Evolutionary conservation across 2,329 filamentous ascomycete species (phyloP), one percentile per base, ranked within the genome.

Genomic region (Botrytis elliptica): DNA sequence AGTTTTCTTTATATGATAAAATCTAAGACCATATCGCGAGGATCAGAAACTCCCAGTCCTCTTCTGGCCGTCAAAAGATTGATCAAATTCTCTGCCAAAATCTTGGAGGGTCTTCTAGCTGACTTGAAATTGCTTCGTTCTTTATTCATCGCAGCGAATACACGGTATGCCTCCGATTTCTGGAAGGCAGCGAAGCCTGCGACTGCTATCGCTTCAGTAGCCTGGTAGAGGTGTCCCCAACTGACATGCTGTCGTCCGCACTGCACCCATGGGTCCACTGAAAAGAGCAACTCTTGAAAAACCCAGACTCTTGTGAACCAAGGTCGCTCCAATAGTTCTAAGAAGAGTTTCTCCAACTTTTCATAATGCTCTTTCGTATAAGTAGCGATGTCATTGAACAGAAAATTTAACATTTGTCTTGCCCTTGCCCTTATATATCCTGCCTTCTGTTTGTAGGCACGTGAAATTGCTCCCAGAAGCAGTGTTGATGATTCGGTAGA

Each of bases 101-200:
- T 44, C 0, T 25, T 22, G 20, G 46, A 22, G 9, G 10, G 20
- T 1, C 36, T 40, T 36, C 22, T 66, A 20, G 12, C 22, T 3
- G 1, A 8, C 22, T 29, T 29, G 44, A 46, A 46, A 29, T 25
- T 20, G 0, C n/a, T 25, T 40, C 38, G 12, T 1, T 9, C 33
- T 29, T 46, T 2, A 2, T 44, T 6, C 14, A 49, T 49, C 16
- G 4, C 40, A 22, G 5, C 40, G 5, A 66, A 49, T 33, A 16
- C 10, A 36, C 33, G 3, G 4, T 29, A 29, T 0, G 16, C 3
- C 3, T 29, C 40, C 9, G 10, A 6, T 49, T 0, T 1, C 16
- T 22, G 5, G 12, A 25, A 22, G 40, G 40, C 3, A 22, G 5
- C 4, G 2, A 14, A 36, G 5, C 5, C 14, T 2, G 4, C 18